These are phyloP conservation scores for Gomphus bonarii DNA, from an alignment of 1,284 basidiomycete genomes.

Conservation along the genomic window DNA sequence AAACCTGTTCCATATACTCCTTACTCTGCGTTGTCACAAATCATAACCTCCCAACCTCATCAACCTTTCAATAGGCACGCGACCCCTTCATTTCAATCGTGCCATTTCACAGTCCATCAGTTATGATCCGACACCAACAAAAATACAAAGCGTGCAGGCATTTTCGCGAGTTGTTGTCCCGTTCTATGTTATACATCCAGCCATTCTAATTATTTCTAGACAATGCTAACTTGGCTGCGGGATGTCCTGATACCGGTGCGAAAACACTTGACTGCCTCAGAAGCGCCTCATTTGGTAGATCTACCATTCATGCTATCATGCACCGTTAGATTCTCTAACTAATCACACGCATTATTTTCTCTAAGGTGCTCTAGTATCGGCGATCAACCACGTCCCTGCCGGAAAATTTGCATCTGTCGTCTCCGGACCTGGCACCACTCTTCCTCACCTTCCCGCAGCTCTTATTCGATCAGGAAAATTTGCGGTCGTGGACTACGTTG, in stretches of 20 bases:
- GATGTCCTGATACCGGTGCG: constrained; percentile 23
- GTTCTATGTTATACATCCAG: not conserved
- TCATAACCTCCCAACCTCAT: not conserved
- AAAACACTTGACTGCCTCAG: constrained; percentile 29
- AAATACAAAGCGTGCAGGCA: constrained; percentile 22
- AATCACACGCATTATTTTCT: not conserved
- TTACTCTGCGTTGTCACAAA: not conserved
- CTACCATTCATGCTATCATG: constrained; percentile 2
- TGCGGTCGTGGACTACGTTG: constrained; percentile 29
- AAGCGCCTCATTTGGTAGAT: constrained; percentile 27
- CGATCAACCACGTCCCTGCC: constrained; percentile 27
- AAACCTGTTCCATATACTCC: too few species aligned
- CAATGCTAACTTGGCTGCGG: constrained; percentile 23
- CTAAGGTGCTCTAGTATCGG: constrained; percentile 27
- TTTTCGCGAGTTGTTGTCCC: constrained; percentile 23
- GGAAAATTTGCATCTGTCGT: constrained; percentile 28
- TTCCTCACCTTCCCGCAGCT: constrained; percentile 32
- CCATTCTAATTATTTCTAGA: constrained; percentile 15
- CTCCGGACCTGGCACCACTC: constrained; percentile 27
- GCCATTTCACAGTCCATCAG: constrained; percentile 34
- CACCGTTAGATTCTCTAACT: not conserved
- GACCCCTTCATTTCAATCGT: constrained; percentile 28
- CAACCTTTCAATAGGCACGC: constrained; percentile 20
- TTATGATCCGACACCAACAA: constrained; percentile 27
- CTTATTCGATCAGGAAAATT: constrained; percentile 30